These are phyloP conservation scores for Emmonsia crescens DNA, from an alignment of 2,329 filamentous ascomycete species.

Conservation along the genomic window DNA sequence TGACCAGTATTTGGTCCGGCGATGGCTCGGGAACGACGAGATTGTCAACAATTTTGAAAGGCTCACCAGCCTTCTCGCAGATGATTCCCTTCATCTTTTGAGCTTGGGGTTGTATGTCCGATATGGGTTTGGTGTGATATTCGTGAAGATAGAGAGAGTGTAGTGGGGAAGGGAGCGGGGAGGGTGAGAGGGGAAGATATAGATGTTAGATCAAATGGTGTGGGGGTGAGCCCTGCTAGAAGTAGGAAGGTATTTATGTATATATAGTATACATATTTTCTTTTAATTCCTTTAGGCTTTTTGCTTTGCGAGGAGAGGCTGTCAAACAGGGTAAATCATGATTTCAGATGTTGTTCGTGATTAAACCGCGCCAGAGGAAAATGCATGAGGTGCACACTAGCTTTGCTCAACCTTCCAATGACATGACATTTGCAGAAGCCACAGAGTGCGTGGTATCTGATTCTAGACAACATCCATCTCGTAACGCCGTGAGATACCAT, in stretches of 20 bases:
- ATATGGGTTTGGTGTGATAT: background rate
- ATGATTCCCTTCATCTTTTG: slow-evolving; percentile 7
- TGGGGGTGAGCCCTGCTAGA: background rate
- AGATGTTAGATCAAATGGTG: background rate
- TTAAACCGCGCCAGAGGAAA: too few relatives aligned
- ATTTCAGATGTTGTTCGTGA: too few relatives aligned
- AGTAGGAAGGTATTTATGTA: background rate
- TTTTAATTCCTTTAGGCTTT: background rate
- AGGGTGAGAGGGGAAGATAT: background rate
- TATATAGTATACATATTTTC: background rate
- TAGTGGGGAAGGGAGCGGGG: background rate
- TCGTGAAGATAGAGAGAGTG: background rate
- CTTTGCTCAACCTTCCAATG: background rate
- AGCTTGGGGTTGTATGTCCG: too few relatives aligned
- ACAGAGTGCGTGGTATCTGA: background rate
- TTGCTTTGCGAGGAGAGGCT: background rate
- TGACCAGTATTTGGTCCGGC: slow-evolving; percentile 22
- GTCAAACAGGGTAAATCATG: background rate
- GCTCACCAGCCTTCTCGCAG: slow-evolving; percentile 7
- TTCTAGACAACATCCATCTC: background rate
- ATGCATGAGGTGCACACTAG: too few relatives aligned
- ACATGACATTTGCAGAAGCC: background rate
- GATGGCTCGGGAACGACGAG: slow-evolving; percentile 7
- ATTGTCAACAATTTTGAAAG: slow-evolving; percentile 8
- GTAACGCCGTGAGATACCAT: background rate